phyloP scores from a whole-genome alignment of 129 eudicot species.

The Centrapalus pauciflorus region DNA sequence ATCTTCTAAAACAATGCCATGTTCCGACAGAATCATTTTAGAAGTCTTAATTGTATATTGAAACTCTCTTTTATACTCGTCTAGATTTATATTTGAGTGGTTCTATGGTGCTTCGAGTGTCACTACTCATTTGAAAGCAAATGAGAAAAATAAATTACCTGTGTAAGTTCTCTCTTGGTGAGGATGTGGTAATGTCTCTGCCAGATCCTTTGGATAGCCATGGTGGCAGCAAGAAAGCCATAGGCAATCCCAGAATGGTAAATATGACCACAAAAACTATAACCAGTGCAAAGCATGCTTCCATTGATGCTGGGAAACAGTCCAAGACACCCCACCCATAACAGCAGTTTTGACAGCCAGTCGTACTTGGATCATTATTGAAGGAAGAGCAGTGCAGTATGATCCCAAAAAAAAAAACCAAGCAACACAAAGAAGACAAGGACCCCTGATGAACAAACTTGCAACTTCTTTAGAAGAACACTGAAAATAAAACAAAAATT shows the following conservation, averaged over 20 bases:
- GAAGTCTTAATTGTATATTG: neutral
- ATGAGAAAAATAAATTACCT: slow-evolving; percentile 55
- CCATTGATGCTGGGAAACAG: slow-evolving; percentile 81
- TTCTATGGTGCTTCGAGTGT: neutral
- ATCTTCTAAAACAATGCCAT: neutral
- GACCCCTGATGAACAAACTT: slow-evolving; percentile 46
- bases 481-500: too few relatives aligned
- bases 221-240: slow-evolving; percentile 85
- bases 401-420: slow-evolving; percentile 71
- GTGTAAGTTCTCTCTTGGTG: slow-evolving; percentile 82
- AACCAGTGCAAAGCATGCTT: slow-evolving; percentile 69
- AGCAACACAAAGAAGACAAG: slow-evolving; percentile 67
- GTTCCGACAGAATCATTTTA: neutral
- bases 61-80: neutral
- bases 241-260: slow-evolving; percentile 86
- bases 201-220: slow-evolving; percentile 89
- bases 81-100: neutral
- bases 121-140: neutral
- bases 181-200: slow-evolving; percentile 96
- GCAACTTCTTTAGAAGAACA: neutral
- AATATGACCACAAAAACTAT: slow-evolving; percentile 70
- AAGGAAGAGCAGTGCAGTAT: slow-evolving; percentile 67
- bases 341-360: slow-evolving; percentile 88
- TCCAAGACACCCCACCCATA: slow-evolving; percentile 89
- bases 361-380: slow-evolving; percentile 55